Conservation (phyloP, 176 grass and related monocot genomes). For the Aegilops bicornis region DNA sequence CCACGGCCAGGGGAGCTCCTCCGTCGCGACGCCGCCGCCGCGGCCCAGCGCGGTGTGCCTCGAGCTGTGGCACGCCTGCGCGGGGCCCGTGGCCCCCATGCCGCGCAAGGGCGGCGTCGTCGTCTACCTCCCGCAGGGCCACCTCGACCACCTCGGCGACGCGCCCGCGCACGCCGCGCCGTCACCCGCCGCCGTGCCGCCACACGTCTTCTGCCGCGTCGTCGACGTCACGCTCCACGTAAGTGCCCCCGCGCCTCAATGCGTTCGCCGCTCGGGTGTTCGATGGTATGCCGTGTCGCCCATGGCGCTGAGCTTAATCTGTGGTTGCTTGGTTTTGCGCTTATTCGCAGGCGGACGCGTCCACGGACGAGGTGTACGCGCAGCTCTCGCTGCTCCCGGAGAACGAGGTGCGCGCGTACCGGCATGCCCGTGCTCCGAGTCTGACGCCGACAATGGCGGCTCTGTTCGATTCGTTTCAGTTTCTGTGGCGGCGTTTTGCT, state of each 20-base stretch:
- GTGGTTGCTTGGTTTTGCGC: background rate
- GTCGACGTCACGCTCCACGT: conserved; percentile 84
- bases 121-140: conserved; percentile 82
- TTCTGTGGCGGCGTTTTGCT: background rate
- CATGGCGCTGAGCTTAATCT: background rate
- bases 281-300: background rate
- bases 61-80: conserved; percentile 91
- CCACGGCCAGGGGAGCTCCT: conserved; percentile 32
- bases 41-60: conserved; percentile 43
- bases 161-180: background rate
- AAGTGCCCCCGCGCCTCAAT: conserved; percentile 27
- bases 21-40: background rate
- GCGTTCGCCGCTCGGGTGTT: background rate
- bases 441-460: background rate
- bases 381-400: conserved; percentile 73
- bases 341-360: conserved; percentile 62
- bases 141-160: conserved; percentile 56
- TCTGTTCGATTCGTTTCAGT: background rate
- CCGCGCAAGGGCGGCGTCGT: conserved; percentile 61
- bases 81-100: conserved; percentile 59
- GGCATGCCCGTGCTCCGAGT: too few species aligned
- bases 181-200: conserved; percentile 17
- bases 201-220: conserved; percentile 86
- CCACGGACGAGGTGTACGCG: conserved; percentile 85
- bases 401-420: conserved; percentile 47